A percentile compares a stretch with the other conserved stretches of the same genome.
These are phyloP conservation scores for Fusarium tricinctum DNA, from an alignment of 2,329 filamentous ascomycete species.

Conservation along the genomic window DNA sequence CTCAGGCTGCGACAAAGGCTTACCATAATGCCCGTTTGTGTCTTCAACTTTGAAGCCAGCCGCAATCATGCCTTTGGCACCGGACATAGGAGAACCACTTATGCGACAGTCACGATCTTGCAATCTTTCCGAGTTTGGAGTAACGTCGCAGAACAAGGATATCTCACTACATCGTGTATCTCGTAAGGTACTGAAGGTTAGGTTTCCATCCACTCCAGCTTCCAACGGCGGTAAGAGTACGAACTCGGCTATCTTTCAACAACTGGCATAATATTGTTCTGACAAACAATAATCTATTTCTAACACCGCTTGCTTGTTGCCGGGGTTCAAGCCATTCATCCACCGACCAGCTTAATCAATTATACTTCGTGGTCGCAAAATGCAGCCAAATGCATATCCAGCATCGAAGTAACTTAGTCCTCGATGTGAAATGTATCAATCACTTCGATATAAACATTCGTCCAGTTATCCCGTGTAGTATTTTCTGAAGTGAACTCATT, in stretches of 20 bases:
- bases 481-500: conserved; percentile 7
- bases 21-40: background rate
- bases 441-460: background rate
- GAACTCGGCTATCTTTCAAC: conserved; percentile 26
- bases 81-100: background rate
- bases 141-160: background rate
- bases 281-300: conserved; percentile 27
- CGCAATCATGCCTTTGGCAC: background rate
- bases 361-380: conserved; percentile 19
- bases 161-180: background rate
- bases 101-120: background rate
- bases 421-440: background rate
- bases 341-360: background rate
- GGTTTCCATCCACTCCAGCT: conserved; percentile 31
- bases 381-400: conserved; percentile 32
- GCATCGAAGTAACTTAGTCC: background rate
- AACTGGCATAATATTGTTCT: conserved; percentile 40
- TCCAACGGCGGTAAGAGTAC: conserved; percentile 34
- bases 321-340: too few relatives aligned
- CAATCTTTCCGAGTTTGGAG: background rate
- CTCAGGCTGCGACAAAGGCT: background rate
- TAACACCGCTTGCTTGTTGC: background rate
- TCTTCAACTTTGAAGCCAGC: conserved; percentile 15
- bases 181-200: background rate
- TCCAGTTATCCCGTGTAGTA: conserved; percentile 8